Base-by-base conservation (phyloP, 192 early-diverging fungal species). In the Coemansia sp. region DNA sequence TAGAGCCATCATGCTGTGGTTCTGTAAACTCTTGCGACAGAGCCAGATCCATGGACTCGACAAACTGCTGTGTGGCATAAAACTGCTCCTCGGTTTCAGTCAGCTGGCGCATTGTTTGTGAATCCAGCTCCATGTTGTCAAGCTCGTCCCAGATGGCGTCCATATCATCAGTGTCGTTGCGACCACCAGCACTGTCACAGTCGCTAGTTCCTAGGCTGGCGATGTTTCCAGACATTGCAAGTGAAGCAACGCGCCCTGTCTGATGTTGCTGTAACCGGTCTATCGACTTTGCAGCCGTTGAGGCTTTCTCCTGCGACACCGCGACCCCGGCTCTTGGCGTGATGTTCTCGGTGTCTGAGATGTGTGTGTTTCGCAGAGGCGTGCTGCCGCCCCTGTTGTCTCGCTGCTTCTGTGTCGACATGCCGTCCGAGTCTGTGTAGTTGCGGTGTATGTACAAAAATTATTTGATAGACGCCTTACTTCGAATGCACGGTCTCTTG, bases 61-160 rank as follows among this genome's bases (percentile, higher is more conserved):
- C 11, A 50, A 59, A 65, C 54, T 72, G 68, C 67, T 75, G 79
- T 11, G 74, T 76, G 2, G 70, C 59, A 54, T 67, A 73, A n/a
- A 72, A 70, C 30, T 59, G 48, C 55, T 81, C 79, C 34, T 81
- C 79, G 13, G 67, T 55, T 17, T 76, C 68, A 6, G 57, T 56
- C 20, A 81, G 50, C 70, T 81, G 69, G 30, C 58, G 62, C 61
- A 81, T 76, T 13, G 63, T 71, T 28, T 76, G 74, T 57, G 74
- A 72, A 22, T 75, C 66, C 25, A 81, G 61, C 40, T 69, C 62
- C 5, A 75, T 41, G 30, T 68, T 42, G 23, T 77, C 61, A 29
- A 77, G 50, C 27, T 62, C 65, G 25, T 67, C 65, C 58, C 61
- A 77, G 28, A 57, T 47, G 28, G 38, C 66, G 25, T 61, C 60